phyloP scores from a whole-genome alignment of 2,329 filamentous ascomycete genomes.

The Penicillium hordei region DNA sequence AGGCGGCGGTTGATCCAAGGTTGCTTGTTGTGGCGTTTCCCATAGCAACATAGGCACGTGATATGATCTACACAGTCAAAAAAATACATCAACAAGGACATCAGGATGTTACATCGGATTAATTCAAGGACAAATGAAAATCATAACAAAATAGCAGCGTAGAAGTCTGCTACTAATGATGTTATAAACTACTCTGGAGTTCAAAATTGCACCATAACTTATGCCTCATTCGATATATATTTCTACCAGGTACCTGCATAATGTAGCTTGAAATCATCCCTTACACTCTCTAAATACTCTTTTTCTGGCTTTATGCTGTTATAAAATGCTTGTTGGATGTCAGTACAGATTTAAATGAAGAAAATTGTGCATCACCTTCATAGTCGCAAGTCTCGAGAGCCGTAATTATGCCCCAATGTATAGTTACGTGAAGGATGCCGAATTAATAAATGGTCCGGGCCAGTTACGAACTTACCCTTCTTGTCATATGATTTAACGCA shows the following conservation, averaged over 20 bases:
- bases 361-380: background rate
- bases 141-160: background rate
- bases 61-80: background rate
- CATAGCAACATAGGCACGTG: constrained; percentile 16
- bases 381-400: background rate
- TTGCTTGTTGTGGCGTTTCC: constrained; percentile 22
- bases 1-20: constrained; percentile 10
- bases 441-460: background rate
- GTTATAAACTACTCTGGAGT: background rate
- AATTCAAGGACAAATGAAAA: background rate
- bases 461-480: no score
- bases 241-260: background rate
- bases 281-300: background rate
- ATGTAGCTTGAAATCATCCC: background rate
- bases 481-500: no score
- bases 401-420: background rate
- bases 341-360: background rate
- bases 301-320: background rate
- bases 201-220: background rate
- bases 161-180: background rate
- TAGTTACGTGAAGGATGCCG: background rate
- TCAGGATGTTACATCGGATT: background rate
- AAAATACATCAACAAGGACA: background rate
- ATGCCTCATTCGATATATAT: background rate
- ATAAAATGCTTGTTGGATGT: no score